Base-by-base conservation (phyloP, 2,329 filamentous ascomycete genomes). In the Aureobasidium sp. region DNA sequence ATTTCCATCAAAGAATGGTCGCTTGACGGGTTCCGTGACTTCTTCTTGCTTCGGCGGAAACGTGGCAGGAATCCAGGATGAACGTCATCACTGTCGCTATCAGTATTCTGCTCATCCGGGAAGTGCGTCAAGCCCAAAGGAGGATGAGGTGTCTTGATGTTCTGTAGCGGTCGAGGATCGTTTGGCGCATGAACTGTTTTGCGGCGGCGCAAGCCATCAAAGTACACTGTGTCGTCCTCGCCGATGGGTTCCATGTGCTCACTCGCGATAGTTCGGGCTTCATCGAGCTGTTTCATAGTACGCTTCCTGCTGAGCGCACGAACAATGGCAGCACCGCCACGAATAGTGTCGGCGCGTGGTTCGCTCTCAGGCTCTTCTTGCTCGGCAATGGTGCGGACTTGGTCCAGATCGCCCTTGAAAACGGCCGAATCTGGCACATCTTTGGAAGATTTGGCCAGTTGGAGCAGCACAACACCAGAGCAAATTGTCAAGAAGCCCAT, bases 391-490 rank as follows among this genome's bases (percentile, higher is more conserved):
- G 91, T 95, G 27, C 93, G 88, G 51, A 97, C 87, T 74, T 98
- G 91, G 63, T 97, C 87, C 48, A 98, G 78, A 64, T 97, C 90
- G 39, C 91, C 93, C 53, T 84, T 83, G 74, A 98, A 95, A 34
- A 98, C 84, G 27, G 90, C 90, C 0, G 89, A 78, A 66, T 97
- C 93, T 6, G 93, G 93, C 0, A 98, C 91, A 64, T 98, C 91
- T 66, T 97, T 98, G 62, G 93, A 88, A 0, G 91, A 96, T 68
- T 97, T 97, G 49, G 93, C 96, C n/a, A 98, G 80, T 66, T 98
- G 93, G 8, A 98, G 74, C 6, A 98, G 72, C 0, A 97, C 85
- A 5, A 97, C 93, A 1, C 93, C 93, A 0, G 90, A 79, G 68
- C 93, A 98, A 57, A 98, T 98, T 56, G 86, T 85, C 35, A 98